Evolutionary conservation across 495 filamentous ascomycete genomes (phyloP).

Genomic region (Xylaria sp.): DNA sequence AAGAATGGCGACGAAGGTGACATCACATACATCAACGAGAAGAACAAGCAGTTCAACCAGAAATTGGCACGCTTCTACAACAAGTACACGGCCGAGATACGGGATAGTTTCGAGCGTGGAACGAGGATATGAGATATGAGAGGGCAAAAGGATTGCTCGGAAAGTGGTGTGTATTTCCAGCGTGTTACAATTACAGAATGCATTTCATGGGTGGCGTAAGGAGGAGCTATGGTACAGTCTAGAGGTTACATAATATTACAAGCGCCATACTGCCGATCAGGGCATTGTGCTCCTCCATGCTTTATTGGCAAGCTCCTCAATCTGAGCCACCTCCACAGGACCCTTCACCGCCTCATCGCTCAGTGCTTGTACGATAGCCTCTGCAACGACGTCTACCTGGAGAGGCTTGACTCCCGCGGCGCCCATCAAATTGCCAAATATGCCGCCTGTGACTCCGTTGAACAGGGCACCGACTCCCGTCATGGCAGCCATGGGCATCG

Average conservation of each 20-base stretch:
- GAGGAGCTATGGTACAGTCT: conserved; percentile 42
- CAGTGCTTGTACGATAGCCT: conserved; percentile 83
- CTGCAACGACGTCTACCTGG: conserved; percentile 82
- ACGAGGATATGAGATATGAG: conserved; percentile 84
- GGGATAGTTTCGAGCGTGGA: conserved; percentile 96
- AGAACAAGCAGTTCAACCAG: conserved; percentile 99
- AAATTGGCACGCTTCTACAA: conserved; percentile 96
- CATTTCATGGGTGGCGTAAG: conserved; percentile 28
- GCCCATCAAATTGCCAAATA: conserved; percentile 75
- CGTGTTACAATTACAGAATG: conserved; percentile 24
- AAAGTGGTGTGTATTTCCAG: conserved; percentile 24
- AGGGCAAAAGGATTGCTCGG: conserved; percentile 7
- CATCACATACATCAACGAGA: conserved; percentile 99
- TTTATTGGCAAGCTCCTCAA: conserved; percentile 75
- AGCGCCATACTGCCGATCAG: conserved; percentile 47
- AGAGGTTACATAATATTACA: conserved; percentile 34
- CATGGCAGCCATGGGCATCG: conserved; percentile 79
- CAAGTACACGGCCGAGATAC: conserved; percentile 97
- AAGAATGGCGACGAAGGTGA: conserved; percentile 80
- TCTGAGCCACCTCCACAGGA: conserved; percentile 68
- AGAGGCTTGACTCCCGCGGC: conserved; percentile 84
- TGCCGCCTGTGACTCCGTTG: conserved; percentile 76
- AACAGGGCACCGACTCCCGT: conserved; percentile 71
- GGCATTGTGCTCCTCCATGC: conserved; percentile 85
- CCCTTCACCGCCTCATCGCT: conserved; percentile 72